These are phyloP conservation scores for Tolypocladium pustulatum DNA, from an alignment of 2,329 filamentous ascomycete species.

Conservation along the genomic window DNA sequence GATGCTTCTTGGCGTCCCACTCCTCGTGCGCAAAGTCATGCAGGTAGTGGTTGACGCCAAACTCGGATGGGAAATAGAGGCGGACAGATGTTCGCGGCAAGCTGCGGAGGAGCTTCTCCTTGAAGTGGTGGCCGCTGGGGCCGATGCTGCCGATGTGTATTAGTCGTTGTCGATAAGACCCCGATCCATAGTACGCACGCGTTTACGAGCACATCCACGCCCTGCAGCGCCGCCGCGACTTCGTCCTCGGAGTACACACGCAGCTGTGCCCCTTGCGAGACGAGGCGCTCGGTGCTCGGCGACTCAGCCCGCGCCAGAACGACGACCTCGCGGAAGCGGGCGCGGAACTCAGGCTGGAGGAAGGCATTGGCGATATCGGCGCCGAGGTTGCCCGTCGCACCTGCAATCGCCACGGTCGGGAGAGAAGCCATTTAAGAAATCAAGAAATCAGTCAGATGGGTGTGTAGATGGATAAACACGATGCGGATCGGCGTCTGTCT, in stretches of 20 bases:
- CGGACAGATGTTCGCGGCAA: slow-evolving; percentile 14
- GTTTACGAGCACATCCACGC: slow-evolving; percentile 21
- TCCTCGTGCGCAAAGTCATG: slow-evolving; percentile 23
- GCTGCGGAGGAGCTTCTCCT: slow-evolving; percentile 14
- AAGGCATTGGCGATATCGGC: not conserved
- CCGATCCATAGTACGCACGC: slow-evolving; percentile 5
- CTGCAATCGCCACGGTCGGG: slow-evolving; percentile 4
- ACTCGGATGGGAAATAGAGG: slow-evolving; percentile 24
- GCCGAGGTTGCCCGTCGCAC: slow-evolving; percentile 4
- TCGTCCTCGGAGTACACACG: slow-evolving; percentile 8
- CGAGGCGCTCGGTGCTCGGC: not conserved
- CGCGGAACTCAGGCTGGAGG: not conserved
- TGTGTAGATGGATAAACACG: not conserved
- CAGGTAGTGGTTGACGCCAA: slow-evolving; percentile 24
- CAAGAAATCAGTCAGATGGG: not conserved
- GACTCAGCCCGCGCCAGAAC: slow-evolving; percentile 2
- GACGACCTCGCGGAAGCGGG: slow-evolving; percentile 1
- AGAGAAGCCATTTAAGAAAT: not conserved
- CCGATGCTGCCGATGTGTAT: not conserved
- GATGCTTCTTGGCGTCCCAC: slow-evolving; percentile 20
- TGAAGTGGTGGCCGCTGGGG: slow-evolving; percentile 12
- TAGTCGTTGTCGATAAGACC: not conserved
- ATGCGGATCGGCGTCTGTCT: not conserved
- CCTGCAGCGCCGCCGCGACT: slow-evolving; percentile 13
- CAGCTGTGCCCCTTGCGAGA: slow-evolving; percentile 1